phyloP scores from a whole-genome alignment of 179 eudicot species.

The Corrigiola litoralis region DNA sequence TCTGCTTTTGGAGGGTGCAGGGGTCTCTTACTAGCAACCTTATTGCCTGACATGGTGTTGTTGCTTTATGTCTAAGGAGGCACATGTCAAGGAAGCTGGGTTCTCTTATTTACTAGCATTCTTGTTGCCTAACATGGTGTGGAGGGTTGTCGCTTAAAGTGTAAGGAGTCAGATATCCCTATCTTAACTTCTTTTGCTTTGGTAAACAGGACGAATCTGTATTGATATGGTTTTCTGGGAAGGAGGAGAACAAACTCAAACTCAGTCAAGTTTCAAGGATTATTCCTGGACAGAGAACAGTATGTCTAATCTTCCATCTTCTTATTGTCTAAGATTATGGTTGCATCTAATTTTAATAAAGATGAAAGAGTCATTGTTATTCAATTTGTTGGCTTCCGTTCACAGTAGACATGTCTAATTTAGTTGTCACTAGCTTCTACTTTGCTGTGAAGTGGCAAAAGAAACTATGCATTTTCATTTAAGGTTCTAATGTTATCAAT shows the following conservation, averaged over 20 bases:
- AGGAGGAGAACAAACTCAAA: conserved; percentile 77
- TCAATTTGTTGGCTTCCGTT: background rate
- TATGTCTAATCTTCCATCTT: conserved; percentile 32
- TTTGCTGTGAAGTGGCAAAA: background rate
- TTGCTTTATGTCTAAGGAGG: too few relatives aligned
- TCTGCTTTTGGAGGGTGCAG: too few relatives aligned
- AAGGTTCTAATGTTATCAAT: background rate
- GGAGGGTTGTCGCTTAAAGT: background rate
- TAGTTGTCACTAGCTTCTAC: background rate
- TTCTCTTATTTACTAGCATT: background rate
- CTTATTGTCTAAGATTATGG: background rate
- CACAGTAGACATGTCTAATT: background rate
- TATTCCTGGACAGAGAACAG: conserved; percentile 92
- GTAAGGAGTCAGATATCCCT: background rate
- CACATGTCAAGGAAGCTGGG: background rate
- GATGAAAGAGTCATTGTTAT: background rate
- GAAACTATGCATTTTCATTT: background rate
- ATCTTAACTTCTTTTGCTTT: conserved; percentile 12
- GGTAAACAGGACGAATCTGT: conserved; percentile 66
- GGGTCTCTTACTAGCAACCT: too few relatives aligned
- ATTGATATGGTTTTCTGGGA: conserved; percentile 76
- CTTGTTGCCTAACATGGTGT: background rate
- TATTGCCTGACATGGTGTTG: too few relatives aligned
- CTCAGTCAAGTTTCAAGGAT: conserved; percentile 66
- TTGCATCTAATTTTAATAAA: background rate